These are phyloP conservation scores for Alternaria metachromatica DNA, from an alignment of 2,329 filamentous ascomycete genomes.

Conservation along the genomic window DNA sequence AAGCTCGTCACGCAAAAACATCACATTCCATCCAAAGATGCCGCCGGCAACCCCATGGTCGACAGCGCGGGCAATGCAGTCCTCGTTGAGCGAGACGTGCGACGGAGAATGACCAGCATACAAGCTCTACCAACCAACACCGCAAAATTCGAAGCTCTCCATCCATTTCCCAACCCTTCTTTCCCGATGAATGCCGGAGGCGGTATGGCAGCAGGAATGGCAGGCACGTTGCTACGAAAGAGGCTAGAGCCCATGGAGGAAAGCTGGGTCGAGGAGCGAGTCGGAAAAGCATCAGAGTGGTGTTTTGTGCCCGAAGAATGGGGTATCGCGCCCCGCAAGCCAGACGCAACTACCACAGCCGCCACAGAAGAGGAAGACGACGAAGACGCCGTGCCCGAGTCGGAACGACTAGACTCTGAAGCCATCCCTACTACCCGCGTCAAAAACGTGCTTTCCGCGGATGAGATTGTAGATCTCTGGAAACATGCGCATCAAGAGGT, in stretches of 20 bases:
- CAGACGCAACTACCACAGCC: neutral
- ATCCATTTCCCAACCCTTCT: slow-evolving; percentile 34
- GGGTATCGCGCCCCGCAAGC: slow-evolving; percentile 31
- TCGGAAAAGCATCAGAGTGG: slow-evolving; percentile 38
- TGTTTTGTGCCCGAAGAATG: slow-evolving; percentile 39
- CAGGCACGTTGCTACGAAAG: slow-evolving; percentile 35
- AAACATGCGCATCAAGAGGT: slow-evolving; percentile 26
- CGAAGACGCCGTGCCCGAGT: slow-evolving; percentile 8
- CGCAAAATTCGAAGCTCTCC: slow-evolving; percentile 23
- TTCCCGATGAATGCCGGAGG: slow-evolving; percentile 23
- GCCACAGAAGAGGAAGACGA: slow-evolving; percentile 16
- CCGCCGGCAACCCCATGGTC: slow-evolving; percentile 18
- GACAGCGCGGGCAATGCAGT: slow-evolving; percentile 10
- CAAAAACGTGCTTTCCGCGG: slow-evolving; percentile 26
- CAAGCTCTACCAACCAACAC: slow-evolving; percentile 13
- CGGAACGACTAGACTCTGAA: slow-evolving; percentile 17
- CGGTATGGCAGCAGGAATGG: slow-evolving; percentile 26
- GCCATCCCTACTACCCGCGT: slow-evolving; percentile 21
- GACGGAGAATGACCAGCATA: slow-evolving; percentile 12
- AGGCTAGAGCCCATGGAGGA: slow-evolving; percentile 34
- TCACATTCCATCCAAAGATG: slow-evolving; percentile 17
- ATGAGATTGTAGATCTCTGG: slow-evolving; percentile 30
- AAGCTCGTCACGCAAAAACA: slow-evolving; percentile 16
- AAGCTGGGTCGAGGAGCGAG: slow-evolving; percentile 37
- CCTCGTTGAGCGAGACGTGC: slow-evolving; percentile 12